Conservation (phyloP, 345 rosid species). For the Adansonia digitata region DNA sequence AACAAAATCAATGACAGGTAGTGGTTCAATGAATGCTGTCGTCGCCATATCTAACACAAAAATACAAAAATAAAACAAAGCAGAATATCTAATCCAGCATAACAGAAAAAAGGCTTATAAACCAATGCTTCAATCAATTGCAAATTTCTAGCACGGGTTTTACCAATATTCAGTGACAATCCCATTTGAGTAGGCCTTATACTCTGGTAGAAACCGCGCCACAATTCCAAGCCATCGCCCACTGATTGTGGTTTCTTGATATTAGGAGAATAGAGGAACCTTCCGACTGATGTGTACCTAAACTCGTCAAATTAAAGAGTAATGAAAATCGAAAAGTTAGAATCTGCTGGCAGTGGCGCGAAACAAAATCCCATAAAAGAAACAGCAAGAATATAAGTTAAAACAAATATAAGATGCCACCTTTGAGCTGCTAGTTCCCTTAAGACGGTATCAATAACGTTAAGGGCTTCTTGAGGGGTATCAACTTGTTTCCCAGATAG, state of each 20-base stretch:
- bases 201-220: slow-evolving; percentile 46
- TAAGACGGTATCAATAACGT: slow-evolving; percentile 33
- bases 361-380: not conserved
- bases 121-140: not conserved
- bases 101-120: not conserved
- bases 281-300: slow-evolving; percentile 32
- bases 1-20: slow-evolving; percentile 34
- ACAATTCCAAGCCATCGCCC: slow-evolving; percentile 34
- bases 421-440: slow-evolving; percentile 28
- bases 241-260: slow-evolving; percentile 20
- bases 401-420: slow-evolving; percentile 1
- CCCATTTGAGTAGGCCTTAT: slow-evolving; percentile 45
- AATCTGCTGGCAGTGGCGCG: not conserved
- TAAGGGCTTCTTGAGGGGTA: slow-evolving; percentile 35
- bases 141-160: not conserved
- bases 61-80: not conserved
- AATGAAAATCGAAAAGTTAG: not conserved
- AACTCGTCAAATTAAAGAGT: not conserved
- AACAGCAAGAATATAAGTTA: not conserved
- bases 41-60: slow-evolving; percentile 29
- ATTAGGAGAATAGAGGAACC: slow-evolving; percentile 27
- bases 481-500: slow-evolving; percentile 31
- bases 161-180: slow-evolving; percentile 39
- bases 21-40: slow-evolving; percentile 34
- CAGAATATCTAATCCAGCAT: not conserved